Evolutionary conservation across 2,329 filamentous ascomycete species (phyloP).

Genomic region (Stagonosporopsis tanaceti): DNA sequence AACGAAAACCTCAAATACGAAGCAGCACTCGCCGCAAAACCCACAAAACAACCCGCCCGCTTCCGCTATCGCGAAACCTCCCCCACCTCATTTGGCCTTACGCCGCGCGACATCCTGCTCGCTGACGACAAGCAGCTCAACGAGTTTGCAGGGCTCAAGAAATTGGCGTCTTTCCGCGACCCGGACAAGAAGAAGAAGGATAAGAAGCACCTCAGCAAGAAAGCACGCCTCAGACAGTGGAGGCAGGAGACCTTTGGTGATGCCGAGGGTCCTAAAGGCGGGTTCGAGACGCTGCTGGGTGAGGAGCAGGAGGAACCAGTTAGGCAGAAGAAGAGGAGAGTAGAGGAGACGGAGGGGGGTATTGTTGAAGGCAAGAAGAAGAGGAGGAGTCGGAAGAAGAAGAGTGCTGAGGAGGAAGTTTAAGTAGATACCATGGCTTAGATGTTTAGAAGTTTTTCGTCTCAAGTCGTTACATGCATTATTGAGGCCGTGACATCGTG

Average conservation of each 20-base stretch:
- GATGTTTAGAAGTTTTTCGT: not conserved
- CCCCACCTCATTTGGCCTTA: conserved; percentile 88
- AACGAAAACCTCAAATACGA: conserved; percentile 82
- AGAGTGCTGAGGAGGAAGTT: conserved; percentile 14
- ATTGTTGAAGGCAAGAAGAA: conserved; percentile 14
- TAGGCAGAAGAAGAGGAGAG: conserved; percentile 4
- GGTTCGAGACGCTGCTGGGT: conserved; percentile 44
- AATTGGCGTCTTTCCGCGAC: conserved; percentile 89
- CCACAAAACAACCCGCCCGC: conserved; percentile 56
- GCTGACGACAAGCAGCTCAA: conserved; percentile 87
- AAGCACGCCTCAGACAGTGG: conserved; percentile 89
- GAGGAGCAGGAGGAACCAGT: not conserved
- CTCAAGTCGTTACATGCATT: too few relatives aligned
- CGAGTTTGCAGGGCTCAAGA: conserved; percentile 91
- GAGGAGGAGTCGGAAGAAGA: conserved; percentile 18
- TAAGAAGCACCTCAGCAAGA: conserved; percentile 89
- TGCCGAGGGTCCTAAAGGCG: conserved; percentile 60
- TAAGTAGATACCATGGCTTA: not conserved
- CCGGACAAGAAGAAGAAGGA: conserved; percentile 88
- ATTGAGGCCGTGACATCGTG: too few relatives aligned
- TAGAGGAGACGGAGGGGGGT: conserved; percentile 7
- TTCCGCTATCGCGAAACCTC: conserved; percentile 97
- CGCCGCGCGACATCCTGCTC: conserved; percentile 87
- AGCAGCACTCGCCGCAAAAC: conserved; percentile 63
- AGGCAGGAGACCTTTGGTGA: conserved; percentile 72